Conservation (phyloP, 2,329 filamentous ascomycete species). For the Trichoderma simmonsii region DNA sequence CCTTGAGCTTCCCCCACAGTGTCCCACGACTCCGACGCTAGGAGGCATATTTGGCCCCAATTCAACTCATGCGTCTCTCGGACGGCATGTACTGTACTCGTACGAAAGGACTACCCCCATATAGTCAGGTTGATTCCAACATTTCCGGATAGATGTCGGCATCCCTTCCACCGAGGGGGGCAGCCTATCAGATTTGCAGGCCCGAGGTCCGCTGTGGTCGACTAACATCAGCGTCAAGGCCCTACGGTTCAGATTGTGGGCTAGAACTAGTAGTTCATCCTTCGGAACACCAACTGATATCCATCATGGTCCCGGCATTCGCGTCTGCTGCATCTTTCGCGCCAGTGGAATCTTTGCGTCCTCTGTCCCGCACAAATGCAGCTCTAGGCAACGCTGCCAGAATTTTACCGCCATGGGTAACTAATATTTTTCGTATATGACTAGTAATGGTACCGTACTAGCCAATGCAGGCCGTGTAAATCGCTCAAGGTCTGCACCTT, state of each 20-base stretch:
- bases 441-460: background rate
- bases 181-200: background rate
- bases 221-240: background rate
- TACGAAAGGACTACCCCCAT: background rate
- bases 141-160: background rate
- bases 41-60: constrained; percentile 14
- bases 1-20: constrained; percentile 15
- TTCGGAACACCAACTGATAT: background rate
- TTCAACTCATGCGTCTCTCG: constrained; percentile 1
- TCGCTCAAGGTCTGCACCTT: constrained; percentile 8
- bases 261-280: background rate
- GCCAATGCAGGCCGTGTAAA: constrained; percentile 8
- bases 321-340: background rate
- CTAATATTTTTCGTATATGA: background rate
- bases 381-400: background rate
- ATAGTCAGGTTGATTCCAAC: background rate
- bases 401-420: constrained; percentile 3
- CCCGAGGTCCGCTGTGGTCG: background rate
- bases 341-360: background rate
- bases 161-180: background rate
- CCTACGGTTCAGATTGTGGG: background rate
- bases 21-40: constrained; percentile 11
- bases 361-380: background rate
- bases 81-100: background rate
- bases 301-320: background rate